Evolutionary conservation across 768 basidiomycete species (phyloP), one percentile per base, ranked within the genome.

Genomic region (Hypsizygus marmoreus): DNA sequence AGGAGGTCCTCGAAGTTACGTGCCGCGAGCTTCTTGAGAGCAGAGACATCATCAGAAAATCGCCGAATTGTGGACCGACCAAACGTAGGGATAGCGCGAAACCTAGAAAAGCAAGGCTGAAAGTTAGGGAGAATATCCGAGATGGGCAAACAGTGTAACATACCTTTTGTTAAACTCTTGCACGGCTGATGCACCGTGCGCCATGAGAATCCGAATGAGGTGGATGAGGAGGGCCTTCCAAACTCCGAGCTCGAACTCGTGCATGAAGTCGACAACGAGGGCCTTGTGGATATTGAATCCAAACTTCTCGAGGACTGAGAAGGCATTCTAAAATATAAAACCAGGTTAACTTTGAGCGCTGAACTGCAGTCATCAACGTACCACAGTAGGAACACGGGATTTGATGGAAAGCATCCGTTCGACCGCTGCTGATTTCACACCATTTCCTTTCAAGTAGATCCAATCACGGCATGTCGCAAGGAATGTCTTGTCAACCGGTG

Each of bases 1-100:
- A 70, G 47, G 1, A 68, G 38, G 19, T 70, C 61, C 25, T 67
- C 61, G 28, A 57, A 69, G 29, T 70, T 56, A 0, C 46, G 48
- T 6, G 62, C 67, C 6, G 58, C 54, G 2, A 57, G 45, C 10
- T 63, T 55, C 34, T 55, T 53, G 41, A 62, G 45, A 6, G 60
- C 56, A 0, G 59, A 52, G 1, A 60, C 47, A 40, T 62, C 62
- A 0, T 40, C 24, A n/a, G 51, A 43, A 38, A 70, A 68, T 4
- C 40, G 32, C 0, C 54, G 46, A 3, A 70, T 69, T 0, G 50
- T 43, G 1, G 30, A 49, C 1, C 48, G 16, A 9, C 57, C 51
- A 45, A 58, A 58, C 8, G 47, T 42, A 4, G 48, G 43, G 9
- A 50, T 25, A 22, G 37, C 23, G 14, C 30, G 23, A 30, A 41